Base-by-base conservation (phyloP, 352 stramenopile species). In the Phytophthora boehmeriae region DNA sequence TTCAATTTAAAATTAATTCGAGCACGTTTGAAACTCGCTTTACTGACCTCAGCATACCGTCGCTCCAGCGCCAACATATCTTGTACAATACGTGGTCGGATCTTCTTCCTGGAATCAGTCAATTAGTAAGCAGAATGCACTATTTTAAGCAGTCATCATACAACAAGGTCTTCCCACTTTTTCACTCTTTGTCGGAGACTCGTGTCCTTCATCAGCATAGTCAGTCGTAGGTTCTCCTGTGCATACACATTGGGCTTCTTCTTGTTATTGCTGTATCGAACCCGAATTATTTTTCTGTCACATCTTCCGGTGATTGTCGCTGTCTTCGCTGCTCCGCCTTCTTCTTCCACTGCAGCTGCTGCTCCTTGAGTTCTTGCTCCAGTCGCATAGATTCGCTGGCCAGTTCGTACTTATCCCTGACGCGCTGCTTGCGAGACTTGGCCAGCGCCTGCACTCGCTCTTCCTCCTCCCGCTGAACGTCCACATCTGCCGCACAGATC, bases 61-160 rank as follows among this genome's bases (percentile, higher is more conserved):
- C 75, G 69, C 59, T 94, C 85, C 10, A 92, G 49, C 9, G 76
- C 30, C 23, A 94, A 63, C 80, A 94, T 84, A 51, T 94, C 85
- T 25, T 91, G 68, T 5, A 92, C 76, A 45, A 94, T 80, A 3
- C 74, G 77, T 6, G 84, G 84, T 11, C 67, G 73, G 23, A 51
- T 19, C 52, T 78, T 84, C 48, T 82, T 80, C 50, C 78, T 92
- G 32, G 11, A 56, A 20, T 25, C 46, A 27, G 30, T 2, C 14
- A 41, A 36, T 45, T 27, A 51, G 19, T 9, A 49, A 53, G 47
- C 4, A 30, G 20, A 56, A 48, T 22, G 13, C 5, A 44, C 11
- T 38, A 3, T 8, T 30, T 30, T 30, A 30, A 30, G 25, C 30
- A 30, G n/a, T 22, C n/a, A n/a, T 22, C 35, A 17, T 43, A 25